Conservation (phyloP, 495 filamentous ascomycete genomes). For the Annulohypoxylon moriforme region DNA sequence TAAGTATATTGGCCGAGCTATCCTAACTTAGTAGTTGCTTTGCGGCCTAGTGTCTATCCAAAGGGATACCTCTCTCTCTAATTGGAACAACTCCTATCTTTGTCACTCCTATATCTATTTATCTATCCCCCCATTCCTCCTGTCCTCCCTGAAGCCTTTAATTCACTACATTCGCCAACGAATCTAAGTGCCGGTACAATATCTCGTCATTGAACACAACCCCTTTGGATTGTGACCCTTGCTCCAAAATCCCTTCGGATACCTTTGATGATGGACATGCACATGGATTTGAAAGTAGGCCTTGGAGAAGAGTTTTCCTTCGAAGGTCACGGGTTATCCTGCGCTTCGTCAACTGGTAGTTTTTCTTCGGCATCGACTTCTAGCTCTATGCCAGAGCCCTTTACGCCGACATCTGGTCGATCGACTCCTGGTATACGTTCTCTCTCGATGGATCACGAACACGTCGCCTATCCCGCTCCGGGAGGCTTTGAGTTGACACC, state of each 20-base stretch:
- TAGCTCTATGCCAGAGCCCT: slow-evolving; percentile 51
- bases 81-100: slow-evolving; percentile 31
- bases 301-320: slow-evolving; percentile 46
- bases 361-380: slow-evolving; percentile 52
- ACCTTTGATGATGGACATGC: slow-evolving; percentile 33
- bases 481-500: slow-evolving; percentile 50
- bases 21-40: slow-evolving; percentile 42
- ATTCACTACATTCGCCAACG: slow-evolving; percentile 31
- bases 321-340: slow-evolving; percentile 38
- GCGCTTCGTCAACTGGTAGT: slow-evolving; percentile 43
- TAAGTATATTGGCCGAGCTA: slow-evolving; percentile 47
- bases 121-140: slow-evolving; percentile 47
- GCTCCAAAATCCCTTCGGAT: neutral
- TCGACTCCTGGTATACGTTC: slow-evolving; percentile 43
- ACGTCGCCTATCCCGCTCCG: slow-evolving; percentile 41
- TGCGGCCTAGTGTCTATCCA: slow-evolving; percentile 19
- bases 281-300: slow-evolving; percentile 42
- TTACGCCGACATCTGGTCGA: slow-evolving; percentile 54
- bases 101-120: slow-evolving; percentile 44
- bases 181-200: slow-evolving; percentile 14
- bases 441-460: slow-evolving; percentile 42
- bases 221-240: slow-evolving; percentile 22
- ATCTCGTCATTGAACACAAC: slow-evolving; percentile 22
- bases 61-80: slow-evolving; percentile 42
- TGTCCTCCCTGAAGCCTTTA: slow-evolving; percentile 26